Conservation (phyloP, 495 filamentous ascomycete genomes). For the Penicillium flavigenum region DNA sequence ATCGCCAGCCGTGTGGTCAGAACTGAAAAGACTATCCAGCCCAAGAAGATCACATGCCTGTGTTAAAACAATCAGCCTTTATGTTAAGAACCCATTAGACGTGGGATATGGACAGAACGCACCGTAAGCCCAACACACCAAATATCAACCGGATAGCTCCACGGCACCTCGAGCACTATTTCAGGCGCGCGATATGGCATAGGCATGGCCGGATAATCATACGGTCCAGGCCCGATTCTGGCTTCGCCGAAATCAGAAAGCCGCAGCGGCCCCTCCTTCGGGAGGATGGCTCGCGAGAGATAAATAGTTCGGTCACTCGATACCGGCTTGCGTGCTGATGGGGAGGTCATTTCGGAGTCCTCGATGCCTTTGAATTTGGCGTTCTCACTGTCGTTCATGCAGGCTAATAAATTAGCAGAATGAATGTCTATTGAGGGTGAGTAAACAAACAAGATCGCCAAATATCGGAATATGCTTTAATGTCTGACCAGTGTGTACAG, state of each 20-base stretch:
- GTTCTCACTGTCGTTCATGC: conserved; percentile 20
- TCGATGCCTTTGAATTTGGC: conserved; percentile 17
- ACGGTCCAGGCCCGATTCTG: conserved; percentile 28
- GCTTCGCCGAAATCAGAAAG: conserved; percentile 35
- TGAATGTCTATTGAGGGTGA: conserved; percentile 32
- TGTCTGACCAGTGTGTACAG: conserved; percentile 47
- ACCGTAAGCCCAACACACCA: conserved; percentile 53
- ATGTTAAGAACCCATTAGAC: neutral
- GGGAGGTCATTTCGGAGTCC: conserved; percentile 29
- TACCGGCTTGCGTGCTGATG: conserved; percentile 35
- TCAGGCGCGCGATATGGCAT: conserved; percentile 44
- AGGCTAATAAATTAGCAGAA: conserved; percentile 30
- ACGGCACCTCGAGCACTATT: conserved; percentile 34
- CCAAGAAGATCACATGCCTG: conserved; percentile 51
- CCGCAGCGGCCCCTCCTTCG: neutral
- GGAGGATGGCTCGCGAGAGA: conserved; percentile 12
- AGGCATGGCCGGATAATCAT: conserved; percentile 39
- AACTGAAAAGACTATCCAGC: conserved; percentile 41
- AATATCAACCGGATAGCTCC: conserved; percentile 49
- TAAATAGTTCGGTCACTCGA: conserved; percentile 39
- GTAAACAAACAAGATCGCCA: conserved; percentile 10
- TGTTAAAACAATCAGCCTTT: neutral
- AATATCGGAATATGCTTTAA: neutral
- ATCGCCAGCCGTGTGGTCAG: conserved; percentile 27
- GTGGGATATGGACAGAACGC: neutral